These are phyloP conservation scores for Geotrichum ghanense DNA, from an alignment of 805 yeast genomes.

Conservation along the genomic window DNA sequence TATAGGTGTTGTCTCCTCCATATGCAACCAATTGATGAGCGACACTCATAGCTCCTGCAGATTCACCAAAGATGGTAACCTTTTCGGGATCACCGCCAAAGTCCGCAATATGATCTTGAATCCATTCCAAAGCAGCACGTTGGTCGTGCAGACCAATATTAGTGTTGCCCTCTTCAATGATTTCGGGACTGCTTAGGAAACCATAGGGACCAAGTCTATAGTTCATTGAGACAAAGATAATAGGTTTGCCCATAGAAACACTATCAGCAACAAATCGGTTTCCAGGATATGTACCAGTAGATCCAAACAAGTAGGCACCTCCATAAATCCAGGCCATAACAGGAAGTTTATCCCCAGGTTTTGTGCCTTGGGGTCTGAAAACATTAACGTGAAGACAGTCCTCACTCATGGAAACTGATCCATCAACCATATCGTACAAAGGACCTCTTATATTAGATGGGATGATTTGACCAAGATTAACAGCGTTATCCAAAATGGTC, in stretches of 20 bases:
- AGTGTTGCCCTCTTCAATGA: slow-evolving; percentile 13
- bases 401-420: slow-evolving; percentile 13
- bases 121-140: slow-evolving; percentile 28
- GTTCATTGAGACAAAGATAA: slow-evolving; percentile 24
- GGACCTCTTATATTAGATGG: slow-evolving; percentile 10
- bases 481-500: slow-evolving; percentile 19
- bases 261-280: slow-evolving; percentile 10
- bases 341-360: slow-evolving; percentile 30
- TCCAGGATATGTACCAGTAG: slow-evolving; percentile 19
- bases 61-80: slow-evolving; percentile 29
- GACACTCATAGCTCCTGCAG: slow-evolving; percentile 25
- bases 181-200: slow-evolving; percentile 19
- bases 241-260: slow-evolving; percentile 8
- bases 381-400: slow-evolving; percentile 26
- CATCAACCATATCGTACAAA: slow-evolving; percentile 5
- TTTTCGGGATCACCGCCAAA: slow-evolving; percentile 30
- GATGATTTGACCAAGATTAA: not conserved
- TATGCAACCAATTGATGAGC: not conserved
- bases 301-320: slow-evolving; percentile 25
- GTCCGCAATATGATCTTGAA: slow-evolving; percentile 22
- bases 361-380: slow-evolving; percentile 28
- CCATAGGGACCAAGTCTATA: slow-evolving; percentile 30
- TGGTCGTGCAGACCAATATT: slow-evolving; percentile 30
- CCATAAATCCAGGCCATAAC: slow-evolving; percentile 28
- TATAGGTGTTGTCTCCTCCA: not conserved